These are phyloP conservation scores for Ganoderma lucidum DNA, from an alignment of 1,284 basidiomycete species.

Conservation along the genomic window DNA sequence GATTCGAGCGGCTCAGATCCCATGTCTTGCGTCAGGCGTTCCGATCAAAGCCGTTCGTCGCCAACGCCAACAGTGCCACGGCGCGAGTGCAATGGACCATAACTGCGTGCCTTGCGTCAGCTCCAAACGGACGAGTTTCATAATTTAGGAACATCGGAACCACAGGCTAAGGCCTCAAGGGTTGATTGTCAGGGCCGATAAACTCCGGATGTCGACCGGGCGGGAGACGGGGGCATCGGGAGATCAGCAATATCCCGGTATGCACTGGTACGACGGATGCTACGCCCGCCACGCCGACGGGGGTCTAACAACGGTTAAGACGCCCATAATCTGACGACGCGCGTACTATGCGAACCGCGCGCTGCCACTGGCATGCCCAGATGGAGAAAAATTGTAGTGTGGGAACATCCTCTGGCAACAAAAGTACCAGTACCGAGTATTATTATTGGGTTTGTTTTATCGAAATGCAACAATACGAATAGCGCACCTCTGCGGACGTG, in stretches of 20 bases:
- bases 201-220: conserved; percentile 13
- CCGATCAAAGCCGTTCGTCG: conserved; percentile 12
- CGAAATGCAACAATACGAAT: background rate
- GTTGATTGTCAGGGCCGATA: conserved; percentile 12
- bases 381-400: background rate
- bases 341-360: background rate
- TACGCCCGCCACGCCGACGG: conserved; percentile 12
- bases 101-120: conserved; percentile 12
- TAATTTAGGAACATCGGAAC: conserved; percentile 13
- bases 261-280: conserved; percentile 22
- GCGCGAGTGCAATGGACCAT: conserved; percentile 5
- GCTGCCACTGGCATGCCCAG: background rate
- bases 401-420: background rate
- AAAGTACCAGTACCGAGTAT: background rate
- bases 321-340: conserved; percentile 4
- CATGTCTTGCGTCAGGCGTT: conserved; percentile 11
- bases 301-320: conserved; percentile 1
- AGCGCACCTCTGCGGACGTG: background rate
- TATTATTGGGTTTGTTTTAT: background rate
- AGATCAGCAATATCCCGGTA: conserved; percentile 21
- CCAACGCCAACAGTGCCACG: conserved; percentile 12
- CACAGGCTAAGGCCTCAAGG: conserved; percentile 4
- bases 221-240: conserved; percentile 15
- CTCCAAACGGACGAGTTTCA: conserved; percentile 11
- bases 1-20: conserved; percentile 13